Conservation (phyloP, 1,139 yeast species). For the Yamadazyma conglobata region DNA sequence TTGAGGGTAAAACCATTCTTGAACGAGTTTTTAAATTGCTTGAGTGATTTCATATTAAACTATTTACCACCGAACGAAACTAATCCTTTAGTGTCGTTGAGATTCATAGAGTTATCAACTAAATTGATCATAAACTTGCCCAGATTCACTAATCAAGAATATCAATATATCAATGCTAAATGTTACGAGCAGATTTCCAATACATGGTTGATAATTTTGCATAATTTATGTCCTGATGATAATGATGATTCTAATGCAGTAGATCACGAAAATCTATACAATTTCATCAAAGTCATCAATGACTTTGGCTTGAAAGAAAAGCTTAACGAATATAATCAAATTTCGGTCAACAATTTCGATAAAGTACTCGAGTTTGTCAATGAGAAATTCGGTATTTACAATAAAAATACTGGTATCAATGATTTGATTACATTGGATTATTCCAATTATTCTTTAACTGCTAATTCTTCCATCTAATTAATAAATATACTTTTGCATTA, state of each 20-base stretch:
- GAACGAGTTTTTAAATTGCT: conserved; percentile 70
- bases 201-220: conserved; percentile 68
- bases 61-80: conserved; percentile 77
- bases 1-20: conserved; percentile 72
- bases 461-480: conserved; percentile 12
- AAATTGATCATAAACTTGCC: conserved; percentile 67
- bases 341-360: conserved; percentile 49
- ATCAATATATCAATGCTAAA: conserved; percentile 66
- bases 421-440: conserved; percentile 47
- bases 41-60: conserved; percentile 75
- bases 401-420: conserved; percentile 21
- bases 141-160: conserved; percentile 63
- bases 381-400: conserved; percentile 11
- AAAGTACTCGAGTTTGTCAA: conserved; percentile 45
- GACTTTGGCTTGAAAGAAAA: conserved; percentile 40
- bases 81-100: conserved; percentile 54
- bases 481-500: no score
- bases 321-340: conserved; percentile 56
- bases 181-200: conserved; percentile 79
- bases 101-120: conserved; percentile 67
- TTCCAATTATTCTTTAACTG: conserved; percentile 36
- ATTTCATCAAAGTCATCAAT: conserved; percentile 29
- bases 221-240: conserved; percentile 26
- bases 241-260: conserved; percentile 8
- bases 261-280: conserved; percentile 25